Percentiles rank a stretch among this genome's conserved stretches.
These are phyloP conservation scores for Neophaeococcomyces mojaviensis DNA, from an alignment of 2,329 filamentous ascomycete species.

Conservation along the genomic window DNA sequence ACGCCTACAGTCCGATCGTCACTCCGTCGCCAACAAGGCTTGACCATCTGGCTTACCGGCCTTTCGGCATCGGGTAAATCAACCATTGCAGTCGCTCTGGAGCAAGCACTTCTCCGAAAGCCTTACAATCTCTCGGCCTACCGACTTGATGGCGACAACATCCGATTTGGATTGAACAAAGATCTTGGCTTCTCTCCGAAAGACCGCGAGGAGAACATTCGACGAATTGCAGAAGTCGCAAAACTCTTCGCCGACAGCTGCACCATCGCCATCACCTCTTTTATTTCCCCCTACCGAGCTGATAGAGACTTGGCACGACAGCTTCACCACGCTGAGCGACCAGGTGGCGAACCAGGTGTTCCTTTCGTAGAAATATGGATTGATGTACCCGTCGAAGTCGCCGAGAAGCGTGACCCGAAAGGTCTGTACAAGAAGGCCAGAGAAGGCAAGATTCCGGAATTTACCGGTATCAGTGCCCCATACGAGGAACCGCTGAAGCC, in stretches of 20 bases:
- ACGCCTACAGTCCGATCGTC: conserved; percentile 35
- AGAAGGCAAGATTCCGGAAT: conserved; percentile 90
- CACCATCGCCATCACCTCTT: conserved; percentile 83
- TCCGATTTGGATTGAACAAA: conserved; percentile 96
- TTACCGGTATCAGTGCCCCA: conserved; percentile 89
- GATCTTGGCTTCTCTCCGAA: conserved; percentile 90
- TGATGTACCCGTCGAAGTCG: conserved; percentile 82
- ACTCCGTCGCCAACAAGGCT: conserved; percentile 71
- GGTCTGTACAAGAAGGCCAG: conserved; percentile 96
- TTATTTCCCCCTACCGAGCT: conserved; percentile 89
- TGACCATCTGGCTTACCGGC: conserved; percentile 97
- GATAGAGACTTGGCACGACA: conserved; percentile 76
- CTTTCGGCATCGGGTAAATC: conserved; percentile 96
- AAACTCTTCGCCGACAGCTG: conserved; percentile 92
- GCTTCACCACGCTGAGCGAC: conserved; percentile 61
- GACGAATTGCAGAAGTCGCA: conserved; percentile 90
- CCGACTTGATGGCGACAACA: conserved; percentile 94
- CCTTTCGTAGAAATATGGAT: conserved; percentile 92
- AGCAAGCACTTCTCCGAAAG: conserved; percentile 89
- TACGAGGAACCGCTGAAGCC: conserved; percentile 83
- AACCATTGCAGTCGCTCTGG: conserved; percentile 89
- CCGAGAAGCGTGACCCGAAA: conserved; percentile 94
- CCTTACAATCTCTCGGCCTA: conserved; percentile 64
- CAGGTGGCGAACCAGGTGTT: conserved; percentile 55
- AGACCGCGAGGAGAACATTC: conserved; percentile 96